Conservation (phyloP, 495 filamentous ascomycete genomes). For the Penicillium parvum region DNA sequence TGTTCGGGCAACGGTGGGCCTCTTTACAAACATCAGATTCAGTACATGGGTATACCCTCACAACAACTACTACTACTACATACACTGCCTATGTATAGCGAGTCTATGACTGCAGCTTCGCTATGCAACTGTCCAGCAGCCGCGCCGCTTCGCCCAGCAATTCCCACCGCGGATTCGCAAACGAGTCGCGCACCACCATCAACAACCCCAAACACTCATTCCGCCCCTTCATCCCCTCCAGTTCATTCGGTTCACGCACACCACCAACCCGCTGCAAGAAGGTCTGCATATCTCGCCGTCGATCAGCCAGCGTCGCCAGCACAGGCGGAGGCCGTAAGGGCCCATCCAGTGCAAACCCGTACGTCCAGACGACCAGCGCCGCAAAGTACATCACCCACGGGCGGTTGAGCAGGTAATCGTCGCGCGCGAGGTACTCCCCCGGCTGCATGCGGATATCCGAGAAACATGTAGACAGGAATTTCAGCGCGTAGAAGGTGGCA, state of each 20-base stretch:
- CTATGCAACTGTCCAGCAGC: constrained; percentile 75
- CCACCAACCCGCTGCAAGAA: constrained; percentile 72
- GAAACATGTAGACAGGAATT: constrained; percentile 78
- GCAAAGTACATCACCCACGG: constrained; percentile 98
- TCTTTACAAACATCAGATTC: neutral
- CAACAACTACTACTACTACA: neutral
- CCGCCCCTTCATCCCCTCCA: constrained; percentile 68
- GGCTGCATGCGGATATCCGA: constrained; percentile 47
- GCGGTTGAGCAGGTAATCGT: constrained; percentile 86
- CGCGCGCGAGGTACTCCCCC: constrained; percentile 68
- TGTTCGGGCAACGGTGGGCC: constrained; percentile 23
- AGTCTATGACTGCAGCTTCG: constrained; percentile 42
- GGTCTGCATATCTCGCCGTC: constrained; percentile 70
- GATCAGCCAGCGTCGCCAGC: constrained; percentile 56
- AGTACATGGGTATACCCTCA: neutral
- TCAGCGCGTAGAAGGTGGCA: constrained; percentile 88
- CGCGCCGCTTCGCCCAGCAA: constrained; percentile 80
- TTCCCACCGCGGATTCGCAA: constrained; percentile 84
- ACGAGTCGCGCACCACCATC: constrained; percentile 75
- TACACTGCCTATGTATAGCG: neutral
- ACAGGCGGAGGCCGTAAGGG: constrained; percentile 53
- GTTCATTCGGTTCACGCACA: constrained; percentile 74
- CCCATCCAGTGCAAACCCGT: constrained; percentile 89
- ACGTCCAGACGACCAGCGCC: constrained; percentile 88
- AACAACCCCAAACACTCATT: constrained; percentile 82